Evolutionary conservation across 768 basidiomycete genomes (phyloP).

Genomic region (Russula sp.): DNA sequence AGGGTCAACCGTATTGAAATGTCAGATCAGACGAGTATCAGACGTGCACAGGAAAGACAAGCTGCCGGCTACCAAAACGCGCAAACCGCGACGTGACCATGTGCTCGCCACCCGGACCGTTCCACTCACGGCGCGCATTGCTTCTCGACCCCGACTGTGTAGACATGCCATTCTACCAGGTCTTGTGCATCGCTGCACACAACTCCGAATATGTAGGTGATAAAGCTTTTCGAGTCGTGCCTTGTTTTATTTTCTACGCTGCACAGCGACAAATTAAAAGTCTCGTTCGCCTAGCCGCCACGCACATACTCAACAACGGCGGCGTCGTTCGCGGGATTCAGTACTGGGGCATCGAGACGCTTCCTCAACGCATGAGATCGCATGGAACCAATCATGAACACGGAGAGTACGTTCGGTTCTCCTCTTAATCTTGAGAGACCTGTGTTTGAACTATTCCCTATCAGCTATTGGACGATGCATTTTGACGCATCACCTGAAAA

Average conservation of each 20-base stretch:
- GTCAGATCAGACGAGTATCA: background rate
- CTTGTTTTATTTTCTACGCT: background rate
- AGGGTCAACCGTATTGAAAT: slow-evolving; percentile 7
- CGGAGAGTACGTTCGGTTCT: slow-evolving; percentile 62
- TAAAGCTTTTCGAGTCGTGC: background rate
- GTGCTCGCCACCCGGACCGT: background rate
- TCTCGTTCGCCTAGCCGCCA: slow-evolving; percentile 63
- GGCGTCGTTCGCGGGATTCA: slow-evolving; percentile 78
- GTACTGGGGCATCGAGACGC: slow-evolving; percentile 62
- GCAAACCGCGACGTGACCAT: background rate
- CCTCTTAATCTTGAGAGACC: background rate
- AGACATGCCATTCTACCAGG: slow-evolving; percentile 80
- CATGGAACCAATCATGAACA: slow-evolving; percentile 47
- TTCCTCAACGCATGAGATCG: slow-evolving; percentile 69
- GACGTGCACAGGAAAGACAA: background rate
- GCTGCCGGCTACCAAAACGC: too few relatives aligned
- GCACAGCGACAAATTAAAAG: slow-evolving; percentile 66
- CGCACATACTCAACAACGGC: slow-evolving; percentile 63
- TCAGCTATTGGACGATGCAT: slow-evolving; percentile 85
- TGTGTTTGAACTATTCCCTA: slow-evolving; percentile 6
- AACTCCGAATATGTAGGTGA: slow-evolving; percentile 60
- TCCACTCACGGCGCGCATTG: slow-evolving; percentile 12
- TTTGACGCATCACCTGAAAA: slow-evolving; percentile 80
- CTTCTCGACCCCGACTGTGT: background rate
- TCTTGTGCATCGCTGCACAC: slow-evolving; percentile 78